A percentile compares a stretch with the other conserved stretches of the same genome.
Evolutionary conservation across 805 yeast species (phyloP).

Genomic region (Kodamaea hsintzibuensis): DNA sequence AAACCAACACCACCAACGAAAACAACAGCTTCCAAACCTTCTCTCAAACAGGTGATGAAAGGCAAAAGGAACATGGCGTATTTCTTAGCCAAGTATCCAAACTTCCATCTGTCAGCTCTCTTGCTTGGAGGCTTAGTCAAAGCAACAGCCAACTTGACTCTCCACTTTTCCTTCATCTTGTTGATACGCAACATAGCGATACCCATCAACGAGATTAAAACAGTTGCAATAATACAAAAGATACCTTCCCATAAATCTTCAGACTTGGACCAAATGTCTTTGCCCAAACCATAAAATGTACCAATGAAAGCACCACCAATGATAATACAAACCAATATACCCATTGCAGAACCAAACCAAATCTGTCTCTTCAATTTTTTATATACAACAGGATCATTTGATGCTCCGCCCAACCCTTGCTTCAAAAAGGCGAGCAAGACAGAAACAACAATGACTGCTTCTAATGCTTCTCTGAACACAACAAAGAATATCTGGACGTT

Average conservation of each 20-base stretch:
- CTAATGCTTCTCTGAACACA: conserved; percentile 90
- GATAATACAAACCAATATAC: conserved; percentile 75
- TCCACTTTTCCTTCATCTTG: conserved; percentile 97
- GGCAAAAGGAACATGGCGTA: conserved; percentile 28
- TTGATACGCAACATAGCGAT: conserved; percentile 93
- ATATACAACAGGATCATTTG: conserved; percentile 53
- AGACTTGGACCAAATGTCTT: conserved; percentile 80
- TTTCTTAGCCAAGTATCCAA: conserved; percentile 34
- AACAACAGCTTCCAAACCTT: conserved; percentile 40
- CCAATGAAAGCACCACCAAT: conserved; percentile 95
- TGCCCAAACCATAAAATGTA: conserved; percentile 77
- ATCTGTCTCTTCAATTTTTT: conserved; percentile 72
- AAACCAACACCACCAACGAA: conserved; percentile 49
- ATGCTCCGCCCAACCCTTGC: conserved; percentile 71
- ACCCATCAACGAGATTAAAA: conserved; percentile 92
- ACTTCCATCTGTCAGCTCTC: conserved; percentile 46
- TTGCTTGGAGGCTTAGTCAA: conserved; percentile 58
- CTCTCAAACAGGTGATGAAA: conserved; percentile 26
- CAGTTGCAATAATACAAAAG: conserved; percentile 85
- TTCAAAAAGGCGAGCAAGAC: conserved; percentile 88
- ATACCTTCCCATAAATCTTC: conserved; percentile 98
- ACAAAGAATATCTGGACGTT: conserved; percentile 80
- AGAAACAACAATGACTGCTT: conserved; percentile 89
- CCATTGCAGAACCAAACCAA: conserved; percentile 78
- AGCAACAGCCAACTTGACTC: conserved; percentile 88